Evolutionary conservation across 2,329 filamentous ascomycete genomes (phyloP).

Genomic region (Falciphora oryzae): DNA sequence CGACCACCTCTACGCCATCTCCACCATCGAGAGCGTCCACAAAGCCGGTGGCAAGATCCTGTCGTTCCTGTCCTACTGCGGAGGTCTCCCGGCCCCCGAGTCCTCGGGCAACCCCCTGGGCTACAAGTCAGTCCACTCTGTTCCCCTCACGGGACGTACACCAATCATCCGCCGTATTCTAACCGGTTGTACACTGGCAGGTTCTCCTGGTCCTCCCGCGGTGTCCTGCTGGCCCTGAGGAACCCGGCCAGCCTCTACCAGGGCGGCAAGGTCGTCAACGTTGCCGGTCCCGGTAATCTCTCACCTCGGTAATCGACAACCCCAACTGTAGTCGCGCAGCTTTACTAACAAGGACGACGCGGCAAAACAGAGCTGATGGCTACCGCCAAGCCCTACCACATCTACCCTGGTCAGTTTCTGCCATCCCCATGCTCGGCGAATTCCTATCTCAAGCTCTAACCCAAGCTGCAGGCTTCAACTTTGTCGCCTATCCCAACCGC

Average conservation of each 20-base stretch:
- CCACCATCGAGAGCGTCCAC: constrained; percentile 87
- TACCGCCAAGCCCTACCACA: constrained; percentile 81
- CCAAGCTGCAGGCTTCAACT: constrained; percentile 53
- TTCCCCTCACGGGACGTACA: constrained; percentile 51
- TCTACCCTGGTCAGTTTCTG: constrained; percentile 56
- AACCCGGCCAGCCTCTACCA: constrained; percentile 82
- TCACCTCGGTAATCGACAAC: not conserved
- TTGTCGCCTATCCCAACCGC: constrained; percentile 90
- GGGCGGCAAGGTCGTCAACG: constrained; percentile 67
- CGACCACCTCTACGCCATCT: constrained; percentile 74
- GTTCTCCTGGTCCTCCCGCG: constrained; percentile 53
- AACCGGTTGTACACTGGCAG: not conserved
- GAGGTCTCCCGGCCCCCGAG: constrained; percentile 68
- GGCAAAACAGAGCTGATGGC: constrained; percentile 67
- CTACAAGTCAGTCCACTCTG: constrained; percentile 54
- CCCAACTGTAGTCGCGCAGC: no score
- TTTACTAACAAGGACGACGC: constrained; percentile 13
- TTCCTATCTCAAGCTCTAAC: no score
- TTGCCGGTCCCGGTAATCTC: constrained; percentile 40
- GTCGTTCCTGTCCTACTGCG: constrained; percentile 79
- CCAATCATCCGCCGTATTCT: constrained; percentile 4
- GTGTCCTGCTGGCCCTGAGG: constrained; percentile 79
- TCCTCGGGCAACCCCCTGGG: constrained; percentile 82
- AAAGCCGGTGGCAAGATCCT: constrained; percentile 77
- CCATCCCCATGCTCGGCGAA: no score